Evolutionary conservation across 192 early-diverging fungal species (phyloP), one percentile per base, ranked within the genome.

Genomic region (Backusella parvicylindrica): DNA sequence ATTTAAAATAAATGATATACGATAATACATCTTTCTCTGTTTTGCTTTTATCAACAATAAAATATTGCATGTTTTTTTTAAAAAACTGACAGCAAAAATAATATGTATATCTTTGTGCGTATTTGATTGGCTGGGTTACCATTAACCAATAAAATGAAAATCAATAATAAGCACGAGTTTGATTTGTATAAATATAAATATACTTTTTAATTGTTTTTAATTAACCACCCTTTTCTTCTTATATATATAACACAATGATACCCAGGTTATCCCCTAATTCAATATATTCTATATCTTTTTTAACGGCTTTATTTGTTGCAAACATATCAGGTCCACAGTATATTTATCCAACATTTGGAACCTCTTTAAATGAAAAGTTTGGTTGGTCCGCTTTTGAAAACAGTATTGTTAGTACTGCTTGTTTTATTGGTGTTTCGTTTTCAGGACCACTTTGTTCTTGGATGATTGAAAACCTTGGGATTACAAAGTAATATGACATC

Each of bases 281-380:
- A 26, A 16, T 28, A 8, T 70, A 43, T 30, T 13, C 26, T 1
- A 43, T 28, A 30, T 78, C 77, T 2, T 78, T 74, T 68, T 43
- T 60, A 21, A 63, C 68, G 21, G 71, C 77, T 41, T 53, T 78
- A 0, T 37, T 78, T 63, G 77, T 78, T 2, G 72, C 77, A 31
- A 74, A 74, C 64, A 60, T 78, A 18, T 78, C 77, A 21, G 77
- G 77, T 0, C 72, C 77, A 16, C 77, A 78, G 36, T 78, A 78
- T 16, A 68, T 78, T 47, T 78, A 78, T 41, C 77, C 77, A 5
- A 56, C 77, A 6, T 78, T 74, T 33, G 77, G 77, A 23, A 69
- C 72, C 21, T 71, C 72, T 7, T 49, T 78, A 8, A 53, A 72
- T 26, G 56, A 60, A 60, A 37, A 56, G 18, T 78, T 78, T 64